A percentile compares a stretch with the other conserved stretches of the same genome.
phyloP scores from a whole-genome alignment of 2,329 filamentous ascomycete genomes.

The Beauveria sp. region DNA sequence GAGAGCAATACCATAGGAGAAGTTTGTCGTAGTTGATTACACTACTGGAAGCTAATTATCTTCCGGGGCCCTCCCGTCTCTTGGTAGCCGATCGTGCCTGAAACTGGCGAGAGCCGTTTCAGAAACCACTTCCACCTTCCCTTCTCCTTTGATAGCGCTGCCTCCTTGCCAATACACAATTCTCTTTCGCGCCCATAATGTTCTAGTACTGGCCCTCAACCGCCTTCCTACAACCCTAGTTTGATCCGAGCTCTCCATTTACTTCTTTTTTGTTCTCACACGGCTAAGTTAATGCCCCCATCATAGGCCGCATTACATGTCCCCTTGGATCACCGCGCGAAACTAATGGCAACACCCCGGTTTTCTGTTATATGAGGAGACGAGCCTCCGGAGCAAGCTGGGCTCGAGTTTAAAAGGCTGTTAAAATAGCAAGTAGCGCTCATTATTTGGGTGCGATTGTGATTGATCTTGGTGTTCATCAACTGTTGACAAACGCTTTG shows the following conservation, averaged over 20 bases:
- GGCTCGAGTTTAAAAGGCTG: not conserved
- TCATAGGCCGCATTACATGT: not conserved
- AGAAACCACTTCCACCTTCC: not conserved
- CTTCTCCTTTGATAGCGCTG: not conserved
- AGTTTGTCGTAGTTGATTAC: not conserved
- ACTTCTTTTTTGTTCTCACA: not conserved
- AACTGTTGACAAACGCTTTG: not conserved
- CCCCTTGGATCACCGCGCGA: not conserved
- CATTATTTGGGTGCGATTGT: not conserved
- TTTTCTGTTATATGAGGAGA: not conserved
- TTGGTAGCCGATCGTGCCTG: constrained; percentile 2
- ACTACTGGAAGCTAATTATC: too few species aligned
- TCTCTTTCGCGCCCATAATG: not conserved
- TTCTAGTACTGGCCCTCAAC: not conserved
- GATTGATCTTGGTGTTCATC: not conserved
- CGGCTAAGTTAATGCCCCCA: not conserved
- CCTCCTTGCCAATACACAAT: too few species aligned
- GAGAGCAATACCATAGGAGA: not conserved
- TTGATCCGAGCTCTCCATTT: not conserved
- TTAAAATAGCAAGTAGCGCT: not conserved
- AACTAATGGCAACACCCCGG: not conserved
- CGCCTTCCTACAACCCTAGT: too few species aligned
- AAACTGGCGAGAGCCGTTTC: not conserved
- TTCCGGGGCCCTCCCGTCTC: not conserved
- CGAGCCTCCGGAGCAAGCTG: not conserved